Base-by-base conservation (phyloP, 2,329 filamentous ascomycete species). In the Tolypocladium ophioglossoides region DNA sequence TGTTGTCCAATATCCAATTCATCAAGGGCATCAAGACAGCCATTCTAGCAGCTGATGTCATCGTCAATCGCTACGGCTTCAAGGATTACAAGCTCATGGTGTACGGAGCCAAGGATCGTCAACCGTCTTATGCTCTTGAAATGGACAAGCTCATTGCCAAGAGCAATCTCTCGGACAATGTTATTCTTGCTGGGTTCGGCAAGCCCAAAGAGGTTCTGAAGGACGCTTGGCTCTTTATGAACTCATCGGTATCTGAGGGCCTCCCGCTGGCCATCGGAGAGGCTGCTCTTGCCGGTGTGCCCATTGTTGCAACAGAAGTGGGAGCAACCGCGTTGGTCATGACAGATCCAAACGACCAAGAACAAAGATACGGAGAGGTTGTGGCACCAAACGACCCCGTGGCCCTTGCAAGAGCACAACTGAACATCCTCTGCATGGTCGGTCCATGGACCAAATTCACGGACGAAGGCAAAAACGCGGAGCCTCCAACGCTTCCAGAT, bases 21-120 rank as follows among this genome's bases (percentile, higher is more conserved):
- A 73, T 71, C 57, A 85, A 85, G 63, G 82, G 85, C 57, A 82
- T 85, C 66, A 84, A 84, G 65, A 84, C 77, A 2, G 82, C 82
- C 4, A 74, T 85, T 27, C 70, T 84, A 6, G 80, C 82, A 8
- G 82, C 82, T 1, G 82, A 85, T 59, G 78, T 85, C 57, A 84
- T 85, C 57, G 76, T 84, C 58, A 84, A 85, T 62, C 75, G 81
- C 59, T 85, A 78, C 74, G 81, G 82, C n/a, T 84, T 85, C 66
- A 76, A 74, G 44, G 81, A 85, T 56, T 85, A 85, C 65, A 74
- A 77, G 52, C 74, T 85, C 2, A 76, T 82, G 55, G 78, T 85
- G 20, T 85, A 85, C 61, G 82, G 82, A 12, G 80, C 80, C 20
- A 78, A 83, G 54, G 82, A 85, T 64, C 81, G 82, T 57, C 76